A percentile compares a stretch with the other conserved stretches of the same genome.
Conservation (phyloP, 1,139 yeast genomes). For the Blastobotrys buckinghamii region DNA sequence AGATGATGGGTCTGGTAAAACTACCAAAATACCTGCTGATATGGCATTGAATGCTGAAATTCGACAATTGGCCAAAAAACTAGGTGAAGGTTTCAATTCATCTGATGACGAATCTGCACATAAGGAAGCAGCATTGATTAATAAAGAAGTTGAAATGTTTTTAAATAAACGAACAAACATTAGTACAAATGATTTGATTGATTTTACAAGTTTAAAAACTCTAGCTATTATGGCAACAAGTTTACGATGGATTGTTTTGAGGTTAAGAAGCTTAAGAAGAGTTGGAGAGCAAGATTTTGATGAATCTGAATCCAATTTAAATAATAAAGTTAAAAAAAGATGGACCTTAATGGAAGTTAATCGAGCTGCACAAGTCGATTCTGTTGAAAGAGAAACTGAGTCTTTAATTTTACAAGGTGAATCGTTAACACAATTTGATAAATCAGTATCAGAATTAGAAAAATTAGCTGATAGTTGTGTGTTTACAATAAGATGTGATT, state of each 20-base stretch:
- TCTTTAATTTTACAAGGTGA: conserved; percentile 32
- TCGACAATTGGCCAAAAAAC: conserved; percentile 3
- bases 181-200: conserved; percentile 22
- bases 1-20: conserved; percentile 13
- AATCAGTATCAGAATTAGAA: conserved; percentile 42
- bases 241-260: conserved; percentile 23
- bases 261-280: conserved; percentile 20
- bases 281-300: conserved; percentile 14
- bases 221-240: conserved; percentile 25
- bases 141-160: conserved; percentile 17
- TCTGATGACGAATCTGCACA: conserved; percentile 9
- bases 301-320: conserved; percentile 13
- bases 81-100: conserved; percentile 9
- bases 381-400: conserved; percentile 15
- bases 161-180: conserved; percentile 14
- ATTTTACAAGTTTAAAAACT: conserved; percentile 20
- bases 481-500: conserved; percentile 57
- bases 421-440: conserved; percentile 44
- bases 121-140: conserved; percentile 12
- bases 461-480: conserved; percentile 45
- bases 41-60: conserved; percentile 9
- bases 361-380: conserved; percentile 12
- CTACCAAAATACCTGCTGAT: conserved; percentile 7
- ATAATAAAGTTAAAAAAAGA: conserved; percentile 26
- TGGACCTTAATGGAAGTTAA: conserved; percentile 30